Base-by-base conservation (phyloP, 2,329 filamentous ascomycete species). In the Ramularia collo-cygni region DNA sequence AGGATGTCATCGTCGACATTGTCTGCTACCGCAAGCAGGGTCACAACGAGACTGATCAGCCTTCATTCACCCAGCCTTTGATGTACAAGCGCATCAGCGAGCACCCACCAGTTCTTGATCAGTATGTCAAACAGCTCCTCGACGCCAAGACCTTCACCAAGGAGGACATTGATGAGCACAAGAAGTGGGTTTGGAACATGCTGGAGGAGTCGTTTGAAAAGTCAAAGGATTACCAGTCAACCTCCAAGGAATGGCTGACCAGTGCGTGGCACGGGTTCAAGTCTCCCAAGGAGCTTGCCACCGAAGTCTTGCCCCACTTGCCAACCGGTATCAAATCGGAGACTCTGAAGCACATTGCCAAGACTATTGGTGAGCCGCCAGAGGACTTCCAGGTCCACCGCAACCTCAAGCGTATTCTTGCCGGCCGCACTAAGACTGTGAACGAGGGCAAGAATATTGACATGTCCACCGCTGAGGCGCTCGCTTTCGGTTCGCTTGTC, bases 191-290 rank as follows among this genome's bases (percentile, higher is more conserved):
- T 44, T 98, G 90, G 92, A 85, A 85, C 47, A 96, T 96, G 89
- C 76, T 98, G 42, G 90, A 95, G 61, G 90, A 96, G 66, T 95
- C 88, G 70, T 98, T 96, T 67, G 76, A 87, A 58, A 88, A 90
- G 68, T 95, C 89, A 68, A 96, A 93, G 69, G 90, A 98, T 59
- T 98, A 98, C 69, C 84, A 90, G 65, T 87, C 92, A 32, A 93
- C 85, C 28, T 85, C 89, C 52, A 94, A 95, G 71, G 92, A 98
- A 69, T 98, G 92, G 92, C 81, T 95, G 54, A 96, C 92, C 7
- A 95, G 89, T 37, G 90, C 92, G 41, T 98, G 92, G 92, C 94
- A 98, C 70, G 90, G 90, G 48, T 96, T 98, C 80, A 96, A 96
- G 73, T 94, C 89, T 21, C 92, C 92, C 58, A 96, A 95, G 74